These are phyloP conservation scores for Termitomyces eurrhizus DNA, from an alignment of 768 basidiomycete genomes.

Conservation along the genomic window DNA sequence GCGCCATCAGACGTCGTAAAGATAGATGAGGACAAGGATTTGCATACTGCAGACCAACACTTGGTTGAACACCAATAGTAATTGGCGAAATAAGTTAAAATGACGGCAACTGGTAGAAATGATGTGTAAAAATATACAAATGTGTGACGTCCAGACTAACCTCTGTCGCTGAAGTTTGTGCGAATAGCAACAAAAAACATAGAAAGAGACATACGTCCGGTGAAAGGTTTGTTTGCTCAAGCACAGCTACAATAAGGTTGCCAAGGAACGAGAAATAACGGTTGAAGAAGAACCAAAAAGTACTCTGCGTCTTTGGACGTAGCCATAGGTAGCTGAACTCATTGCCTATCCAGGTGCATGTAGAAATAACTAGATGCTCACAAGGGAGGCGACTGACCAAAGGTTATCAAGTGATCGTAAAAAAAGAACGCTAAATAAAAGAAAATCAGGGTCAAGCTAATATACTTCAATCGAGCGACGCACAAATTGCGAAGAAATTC, in stretches of 20 bases:
- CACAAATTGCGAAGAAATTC: slow-evolving; percentile 30
- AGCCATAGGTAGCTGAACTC: slow-evolving; percentile 46
- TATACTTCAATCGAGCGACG: slow-evolving; percentile 4
- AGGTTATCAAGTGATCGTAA: slow-evolving; percentile 36
- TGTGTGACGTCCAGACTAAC: slow-evolving; percentile 4
- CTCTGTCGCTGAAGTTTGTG: slow-evolving; percentile 10
- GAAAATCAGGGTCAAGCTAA: not conserved
- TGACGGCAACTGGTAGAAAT: slow-evolving; percentile 31
- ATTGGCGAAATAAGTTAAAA: slow-evolving; percentile 36
- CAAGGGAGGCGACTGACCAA: slow-evolving; percentile 20
- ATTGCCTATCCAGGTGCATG: slow-evolving; percentile 19
- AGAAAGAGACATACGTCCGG: slow-evolving; percentile 16
- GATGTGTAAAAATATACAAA: not conserved
- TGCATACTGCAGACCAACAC: slow-evolving; percentile 42
- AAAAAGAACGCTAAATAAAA: slow-evolving; percentile 29
- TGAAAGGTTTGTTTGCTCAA: slow-evolving; percentile 26
- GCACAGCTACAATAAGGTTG: slow-evolving; percentile 27
- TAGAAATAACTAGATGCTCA: not conserved
- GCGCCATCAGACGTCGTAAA: not conserved
- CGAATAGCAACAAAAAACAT: not conserved
- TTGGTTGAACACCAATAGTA: slow-evolving; percentile 39
- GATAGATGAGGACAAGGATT: not conserved
- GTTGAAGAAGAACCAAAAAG: slow-evolving; percentile 45
- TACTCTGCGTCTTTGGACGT: slow-evolving; percentile 31
- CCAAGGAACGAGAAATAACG: slow-evolving; percentile 45